A percentile compares a stretch with the other conserved stretches of the same genome.
Conservation (phyloP, 2,329 filamentous ascomycete species). For the Beauveria sp. region DNA sequence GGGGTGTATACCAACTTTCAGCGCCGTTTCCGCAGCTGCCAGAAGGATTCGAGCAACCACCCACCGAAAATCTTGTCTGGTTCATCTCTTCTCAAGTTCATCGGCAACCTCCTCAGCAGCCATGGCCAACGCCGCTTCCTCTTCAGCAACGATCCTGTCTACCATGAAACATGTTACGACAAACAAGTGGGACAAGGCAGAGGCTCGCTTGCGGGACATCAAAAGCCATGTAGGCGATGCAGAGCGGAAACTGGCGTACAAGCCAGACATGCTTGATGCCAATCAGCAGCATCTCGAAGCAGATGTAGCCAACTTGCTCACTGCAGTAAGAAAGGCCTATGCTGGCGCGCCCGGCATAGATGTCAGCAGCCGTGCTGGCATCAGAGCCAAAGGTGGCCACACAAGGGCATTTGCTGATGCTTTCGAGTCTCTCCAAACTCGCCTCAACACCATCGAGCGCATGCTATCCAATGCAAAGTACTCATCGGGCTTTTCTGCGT, state of each 20-base stretch:
- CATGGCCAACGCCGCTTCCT: constrained; percentile 9
- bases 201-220: background rate
- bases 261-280: background rate
- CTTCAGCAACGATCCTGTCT: constrained; percentile 9
- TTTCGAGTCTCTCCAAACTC: background rate
- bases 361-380: background rate
- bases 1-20: background rate
- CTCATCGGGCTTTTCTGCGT: constrained; percentile 5
- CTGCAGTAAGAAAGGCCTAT: background rate
- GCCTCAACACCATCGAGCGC: constrained; percentile 7
- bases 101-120: background rate
- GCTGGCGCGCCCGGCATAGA: background rate
- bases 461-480: constrained; percentile 10
- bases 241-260: background rate
- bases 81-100: too few species aligned
- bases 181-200: constrained; percentile 9
- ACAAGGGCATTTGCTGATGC: too few species aligned
- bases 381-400: background rate
- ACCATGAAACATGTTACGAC: constrained; percentile 9
- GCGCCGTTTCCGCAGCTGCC: background rate
- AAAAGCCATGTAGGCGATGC: background rate
- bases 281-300: constrained; percentile 2
- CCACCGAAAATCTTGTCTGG: background rate
- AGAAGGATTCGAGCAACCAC: background rate
- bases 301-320: background rate